Percentiles rank a stretch among this genome's conserved stretches.
These are phyloP conservation scores for Panaeolus papilionaceus DNA, from an alignment of 768 basidiomycete genomes.

Conservation along the genomic window DNA sequence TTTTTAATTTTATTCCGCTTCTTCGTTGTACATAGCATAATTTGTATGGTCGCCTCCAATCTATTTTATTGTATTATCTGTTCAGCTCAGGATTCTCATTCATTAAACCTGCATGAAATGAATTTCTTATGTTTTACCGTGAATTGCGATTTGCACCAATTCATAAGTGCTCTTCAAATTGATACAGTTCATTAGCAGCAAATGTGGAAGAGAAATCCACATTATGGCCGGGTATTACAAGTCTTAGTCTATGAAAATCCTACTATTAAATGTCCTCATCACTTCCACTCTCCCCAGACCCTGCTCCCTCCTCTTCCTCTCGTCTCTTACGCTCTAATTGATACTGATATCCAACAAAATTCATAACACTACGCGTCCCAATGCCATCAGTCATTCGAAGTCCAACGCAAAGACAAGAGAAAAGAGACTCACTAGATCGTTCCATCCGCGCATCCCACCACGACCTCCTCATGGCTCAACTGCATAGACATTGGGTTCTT, in stretches of 20 bases:
- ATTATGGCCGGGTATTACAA: too few species aligned
- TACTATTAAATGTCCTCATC: conserved; percentile 3
- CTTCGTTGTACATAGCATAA: too few species aligned
- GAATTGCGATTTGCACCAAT: too few species aligned
- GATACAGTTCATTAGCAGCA: too few species aligned
- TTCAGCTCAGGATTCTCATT: too few species aligned
- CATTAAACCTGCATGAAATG: too few species aligned
- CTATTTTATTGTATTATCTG: neutral
- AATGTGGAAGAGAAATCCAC: too few species aligned
- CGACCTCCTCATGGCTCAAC: conserved; percentile 88
- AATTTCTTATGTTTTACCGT: too few species aligned
- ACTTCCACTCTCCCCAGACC: conserved; percentile 15
- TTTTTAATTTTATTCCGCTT: too few species aligned
- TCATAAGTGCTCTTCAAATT: too few species aligned
- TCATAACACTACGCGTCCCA: conserved; percentile 38
- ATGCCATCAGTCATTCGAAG: neutral
- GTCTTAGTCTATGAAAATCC: neutral
- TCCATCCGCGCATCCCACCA: conserved; percentile 90
- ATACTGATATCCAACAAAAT: conserved; percentile 45
- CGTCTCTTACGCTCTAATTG: conserved; percentile 21
- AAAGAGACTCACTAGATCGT: conserved; percentile 79
- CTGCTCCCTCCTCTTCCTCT: conserved; percentile 15
- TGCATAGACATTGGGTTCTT: conserved; percentile 96
- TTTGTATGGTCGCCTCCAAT: too few species aligned
- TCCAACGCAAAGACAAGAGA: neutral